Conservation (phyloP, 768 basidiomycete species). For the Suillus paluster region DNA sequence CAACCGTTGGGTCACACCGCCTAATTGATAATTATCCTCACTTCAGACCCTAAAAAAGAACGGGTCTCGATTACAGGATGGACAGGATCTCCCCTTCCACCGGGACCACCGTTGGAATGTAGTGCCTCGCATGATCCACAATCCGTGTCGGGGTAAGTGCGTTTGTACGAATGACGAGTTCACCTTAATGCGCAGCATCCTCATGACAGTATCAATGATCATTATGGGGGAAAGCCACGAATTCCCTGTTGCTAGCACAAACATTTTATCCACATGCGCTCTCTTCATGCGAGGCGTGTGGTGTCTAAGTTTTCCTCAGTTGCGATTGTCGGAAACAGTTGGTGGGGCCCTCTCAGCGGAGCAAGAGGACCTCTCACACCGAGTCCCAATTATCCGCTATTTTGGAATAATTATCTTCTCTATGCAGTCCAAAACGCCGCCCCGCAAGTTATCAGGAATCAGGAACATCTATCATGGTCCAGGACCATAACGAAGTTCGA, state of each 20-base stretch:
- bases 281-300: too few species aligned
- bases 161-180: background rate
- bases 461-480: background rate
- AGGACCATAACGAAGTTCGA: background rate
- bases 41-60: background rate
- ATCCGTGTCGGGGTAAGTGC: too few species aligned
- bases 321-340: background rate
- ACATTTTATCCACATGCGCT: background rate
- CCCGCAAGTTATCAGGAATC: background rate
- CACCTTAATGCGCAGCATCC: too few species aligned
- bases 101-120: background rate
- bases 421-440: background rate
- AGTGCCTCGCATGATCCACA: background rate
- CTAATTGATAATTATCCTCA: background rate
- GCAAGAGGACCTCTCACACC: too few species aligned
- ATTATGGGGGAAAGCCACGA: background rate
- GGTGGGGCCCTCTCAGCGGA: background rate
- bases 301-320: background rate
- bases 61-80: background rate
- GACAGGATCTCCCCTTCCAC: background rate
- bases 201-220: too few species aligned
- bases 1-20: background rate
- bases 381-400: background rate
- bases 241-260: background rate
- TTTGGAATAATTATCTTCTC: background rate